A percentile compares a stretch with the other conserved stretches of the same genome.
Conservation (phyloP, 768 basidiomycete genomes). For the Boletus sensibilis region DNA sequence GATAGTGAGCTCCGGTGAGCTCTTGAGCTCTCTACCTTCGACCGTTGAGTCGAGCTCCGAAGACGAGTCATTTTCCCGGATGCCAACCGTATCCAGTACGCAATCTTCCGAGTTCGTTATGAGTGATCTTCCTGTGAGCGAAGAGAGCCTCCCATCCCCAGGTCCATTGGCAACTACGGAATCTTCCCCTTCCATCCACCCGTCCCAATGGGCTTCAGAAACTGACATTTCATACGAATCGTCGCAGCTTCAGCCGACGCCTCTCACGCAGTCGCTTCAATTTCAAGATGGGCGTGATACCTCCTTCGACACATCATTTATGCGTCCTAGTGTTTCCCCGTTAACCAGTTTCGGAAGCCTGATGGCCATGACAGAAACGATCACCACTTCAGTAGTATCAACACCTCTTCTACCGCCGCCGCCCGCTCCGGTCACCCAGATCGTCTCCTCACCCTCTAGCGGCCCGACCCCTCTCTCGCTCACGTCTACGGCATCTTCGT, state of each 20-base stretch:
- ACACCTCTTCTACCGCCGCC: constrained; percentile 4
- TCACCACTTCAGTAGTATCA: constrained; percentile 25
- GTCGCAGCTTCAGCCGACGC: constrained; percentile 69
- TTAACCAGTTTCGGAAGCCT: constrained; percentile 32
- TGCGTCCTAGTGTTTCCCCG: constrained; percentile 56
- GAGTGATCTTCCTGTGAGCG: constrained; percentile 29
- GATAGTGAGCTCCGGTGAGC: constrained; percentile 22
- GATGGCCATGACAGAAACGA: constrained; percentile 36
- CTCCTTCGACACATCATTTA: constrained; percentile 73
- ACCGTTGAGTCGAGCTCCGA: constrained; percentile 35
- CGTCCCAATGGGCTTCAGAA: constrained; percentile 57
- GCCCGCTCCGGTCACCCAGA: constrained; percentile 22
- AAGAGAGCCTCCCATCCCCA: constrained; percentile 32
- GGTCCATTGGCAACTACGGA: constrained; percentile 36
- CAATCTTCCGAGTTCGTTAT: constrained; percentile 39
- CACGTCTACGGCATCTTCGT: constrained; percentile 31
- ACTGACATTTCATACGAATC: constrained; percentile 76
- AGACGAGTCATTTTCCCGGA: constrained; percentile 29
- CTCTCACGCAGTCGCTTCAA: constrained; percentile 49
- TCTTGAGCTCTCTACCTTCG: constrained; percentile 29
- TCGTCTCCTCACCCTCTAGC: constrained; percentile 34
- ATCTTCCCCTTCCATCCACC: constrained; percentile 40
- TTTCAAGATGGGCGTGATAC: constrained; percentile 60
- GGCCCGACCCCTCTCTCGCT: constrained; percentile 31
- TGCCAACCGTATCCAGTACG: constrained; percentile 41